Conservation (phyloP, 2,329 filamentous ascomycete species). For the Colletotrichum phormii region DNA sequence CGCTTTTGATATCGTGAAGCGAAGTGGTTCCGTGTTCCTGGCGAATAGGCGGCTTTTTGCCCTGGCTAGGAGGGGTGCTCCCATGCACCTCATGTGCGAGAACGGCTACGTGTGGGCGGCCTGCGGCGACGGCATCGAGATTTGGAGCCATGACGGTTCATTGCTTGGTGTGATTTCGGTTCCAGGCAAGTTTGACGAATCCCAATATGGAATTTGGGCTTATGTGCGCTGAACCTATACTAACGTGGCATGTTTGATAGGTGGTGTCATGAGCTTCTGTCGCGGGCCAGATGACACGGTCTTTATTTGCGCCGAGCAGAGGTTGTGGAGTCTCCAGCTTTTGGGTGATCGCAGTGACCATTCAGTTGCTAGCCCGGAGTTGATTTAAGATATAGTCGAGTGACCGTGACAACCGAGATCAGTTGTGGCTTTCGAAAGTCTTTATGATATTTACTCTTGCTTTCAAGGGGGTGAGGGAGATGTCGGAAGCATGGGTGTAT, state of each 20-base stretch:
- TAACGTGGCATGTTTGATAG: slow-evolving; percentile 35
- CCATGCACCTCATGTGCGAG: slow-evolving; percentile 56
- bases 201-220: not conserved
- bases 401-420: no score
- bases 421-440: no score
- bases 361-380: not conserved
- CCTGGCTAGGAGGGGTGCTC: slow-evolving; percentile 57
- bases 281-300: slow-evolving; percentile 56
- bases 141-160: slow-evolving; percentile 57
- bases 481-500: no score
- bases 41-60: slow-evolving; percentile 64
- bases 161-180: slow-evolving; percentile 56
- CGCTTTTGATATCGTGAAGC: slow-evolving; percentile 58
- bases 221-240: not conserved
- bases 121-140: slow-evolving; percentile 61
- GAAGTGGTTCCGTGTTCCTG: slow-evolving; percentile 53
- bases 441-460: no score
- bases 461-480: no score
- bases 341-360: not conserved
- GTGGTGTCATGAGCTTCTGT: slow-evolving; percentile 57
- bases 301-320: slow-evolving; percentile 60
- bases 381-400: not conserved
- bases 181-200: slow-evolving; percentile 42
- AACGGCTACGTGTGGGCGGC: slow-evolving; percentile 60
- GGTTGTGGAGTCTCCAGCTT: slow-evolving; percentile 56